Evolutionary conservation across 2,329 filamentous ascomycete genomes (phyloP).

Genomic region (Fusarium miscanthi): DNA sequence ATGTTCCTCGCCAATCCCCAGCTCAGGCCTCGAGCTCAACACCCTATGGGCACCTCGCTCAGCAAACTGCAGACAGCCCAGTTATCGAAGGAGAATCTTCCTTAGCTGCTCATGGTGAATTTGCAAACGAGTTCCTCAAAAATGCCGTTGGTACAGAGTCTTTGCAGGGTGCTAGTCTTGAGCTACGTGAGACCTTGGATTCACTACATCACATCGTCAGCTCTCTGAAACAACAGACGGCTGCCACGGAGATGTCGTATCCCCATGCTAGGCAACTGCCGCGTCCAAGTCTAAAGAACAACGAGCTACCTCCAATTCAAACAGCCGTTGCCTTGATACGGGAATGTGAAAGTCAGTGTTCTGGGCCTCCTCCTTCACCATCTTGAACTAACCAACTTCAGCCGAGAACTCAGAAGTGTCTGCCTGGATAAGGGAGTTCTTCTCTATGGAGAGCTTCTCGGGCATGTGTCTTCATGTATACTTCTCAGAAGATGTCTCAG

Average conservation of each 20-base stretch:
- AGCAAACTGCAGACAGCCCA: slow-evolving; percentile 42
- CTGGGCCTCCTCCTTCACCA: not conserved
- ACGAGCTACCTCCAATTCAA: slow-evolving; percentile 42
- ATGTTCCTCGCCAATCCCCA: slow-evolving; percentile 25
- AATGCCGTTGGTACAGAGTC: slow-evolving; percentile 50
- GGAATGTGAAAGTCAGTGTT: slow-evolving; percentile 34
- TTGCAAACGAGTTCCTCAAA: slow-evolving; percentile 58
- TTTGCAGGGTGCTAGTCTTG: slow-evolving; percentile 44
- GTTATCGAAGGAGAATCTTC: slow-evolving; percentile 59
- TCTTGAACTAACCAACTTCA: slow-evolving; percentile 16
- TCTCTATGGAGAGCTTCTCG: slow-evolving; percentile 46
- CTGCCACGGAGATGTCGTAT: slow-evolving; percentile 41
- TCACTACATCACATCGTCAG: slow-evolving; percentile 48
- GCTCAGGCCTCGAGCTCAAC: slow-evolving; percentile 28
- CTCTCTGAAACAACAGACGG: slow-evolving; percentile 42
- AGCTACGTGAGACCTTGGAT: slow-evolving; percentile 51
- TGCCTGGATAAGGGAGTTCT: slow-evolving; percentile 47
- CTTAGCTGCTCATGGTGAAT: slow-evolving; percentile 58
- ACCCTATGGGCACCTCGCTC: slow-evolving; percentile 31
- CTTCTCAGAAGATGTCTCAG: slow-evolving; percentile 48
- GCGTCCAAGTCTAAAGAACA: slow-evolving; percentile 33
- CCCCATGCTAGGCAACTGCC: slow-evolving; percentile 35
- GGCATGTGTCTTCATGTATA: slow-evolving; percentile 50
- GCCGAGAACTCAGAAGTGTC: slow-evolving; percentile 38
- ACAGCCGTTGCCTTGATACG: slow-evolving; percentile 38